phyloP scores from a whole-genome alignment of 2,329 filamentous ascomycete genomes.

The Colletotrichum endophyticum region DNA sequence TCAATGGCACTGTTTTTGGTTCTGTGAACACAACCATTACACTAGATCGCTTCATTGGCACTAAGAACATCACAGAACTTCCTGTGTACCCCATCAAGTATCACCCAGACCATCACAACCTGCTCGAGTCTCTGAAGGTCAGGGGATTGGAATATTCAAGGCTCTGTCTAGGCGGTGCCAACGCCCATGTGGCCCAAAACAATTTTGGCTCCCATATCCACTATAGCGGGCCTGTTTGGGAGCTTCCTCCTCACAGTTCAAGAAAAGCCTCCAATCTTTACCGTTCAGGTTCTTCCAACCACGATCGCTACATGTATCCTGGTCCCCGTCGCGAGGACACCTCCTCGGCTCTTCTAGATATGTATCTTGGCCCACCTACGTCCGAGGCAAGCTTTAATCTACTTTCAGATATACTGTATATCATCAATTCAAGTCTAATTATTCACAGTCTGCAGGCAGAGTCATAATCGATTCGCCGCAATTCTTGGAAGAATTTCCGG shows the following conservation, averaged over 20 bases:
- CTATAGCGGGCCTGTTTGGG: not conserved
- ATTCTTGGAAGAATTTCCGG: not conserved
- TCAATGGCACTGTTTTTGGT: not conserved
- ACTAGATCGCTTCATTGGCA: not conserved
- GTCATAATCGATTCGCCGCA: not conserved
- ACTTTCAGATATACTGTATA: fast-evolving
- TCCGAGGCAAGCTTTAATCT: not conserved
- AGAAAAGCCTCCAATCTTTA: no score
- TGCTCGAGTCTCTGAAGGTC: not conserved
- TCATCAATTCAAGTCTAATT: not conserved
- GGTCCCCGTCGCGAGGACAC: not conserved
- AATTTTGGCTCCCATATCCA: not conserved
- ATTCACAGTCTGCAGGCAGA: not conserved
- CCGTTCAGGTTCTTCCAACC: no score
- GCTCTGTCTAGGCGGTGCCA: not conserved
- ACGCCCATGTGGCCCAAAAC: fast-evolving
- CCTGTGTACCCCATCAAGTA: not conserved
- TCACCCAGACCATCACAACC: not conserved
- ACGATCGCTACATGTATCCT: no score
- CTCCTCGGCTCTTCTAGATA: not conserved
- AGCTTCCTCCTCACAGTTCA: not conserved
- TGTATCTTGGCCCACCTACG: not conserved
- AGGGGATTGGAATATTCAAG: not conserved
- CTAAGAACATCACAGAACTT: not conserved
- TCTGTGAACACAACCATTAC: not conserved